Base-by-base conservation (phyloP, 2,329 filamentous ascomycete species). In the Beauveria sp. region DNA sequence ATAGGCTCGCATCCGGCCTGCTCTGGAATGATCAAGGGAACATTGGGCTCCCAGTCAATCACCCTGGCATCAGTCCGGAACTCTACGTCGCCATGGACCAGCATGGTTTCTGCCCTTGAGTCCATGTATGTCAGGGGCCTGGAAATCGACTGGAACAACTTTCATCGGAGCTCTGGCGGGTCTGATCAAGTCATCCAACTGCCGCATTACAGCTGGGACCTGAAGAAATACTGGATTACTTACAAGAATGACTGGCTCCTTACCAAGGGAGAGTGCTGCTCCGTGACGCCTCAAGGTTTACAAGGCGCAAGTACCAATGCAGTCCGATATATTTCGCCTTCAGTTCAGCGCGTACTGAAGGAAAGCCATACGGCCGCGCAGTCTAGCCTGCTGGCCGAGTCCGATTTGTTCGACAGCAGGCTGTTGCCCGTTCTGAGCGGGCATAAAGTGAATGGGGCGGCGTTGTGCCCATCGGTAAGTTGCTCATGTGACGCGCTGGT, bases 1-100 rank as follows among this genome's bases (percentile, higher is more conserved):
- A 76, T 90, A 66, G 88, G 88, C 14, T 86, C 88, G 43, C 85
- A 89, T 67, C 86, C 87, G 0, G 82, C 89, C n/a, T 87, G 83
- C 72, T 79, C 80, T 52, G 81, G 80, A 61, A 86, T 90, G 79
- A 80, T 88, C 64, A 88, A 86, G 75, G 79, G 82, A 20, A 84
- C 81, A 5, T 78, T 88, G 54, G 80, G 80, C 18, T 28, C 49
- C 16, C 49, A 51, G 10, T 49, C 46, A 16, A 28, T 14, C 1
- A 28, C 24, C 8, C 16, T 49, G 24, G 24, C 46, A 16, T 49
- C 24, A 14, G 24, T 28, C 24, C 46, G 49, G 4, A 31, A 31
- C 49, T 34, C 49, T 3, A 49, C 12, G 12, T 57, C 43, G 20
- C 26, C 26, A 40, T 51, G 49, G 26, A n/a, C 49, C 8, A 31